Conservation (phyloP, 371 early-diverging fungal genomes). For the Lichtheimia ornata region DNA sequence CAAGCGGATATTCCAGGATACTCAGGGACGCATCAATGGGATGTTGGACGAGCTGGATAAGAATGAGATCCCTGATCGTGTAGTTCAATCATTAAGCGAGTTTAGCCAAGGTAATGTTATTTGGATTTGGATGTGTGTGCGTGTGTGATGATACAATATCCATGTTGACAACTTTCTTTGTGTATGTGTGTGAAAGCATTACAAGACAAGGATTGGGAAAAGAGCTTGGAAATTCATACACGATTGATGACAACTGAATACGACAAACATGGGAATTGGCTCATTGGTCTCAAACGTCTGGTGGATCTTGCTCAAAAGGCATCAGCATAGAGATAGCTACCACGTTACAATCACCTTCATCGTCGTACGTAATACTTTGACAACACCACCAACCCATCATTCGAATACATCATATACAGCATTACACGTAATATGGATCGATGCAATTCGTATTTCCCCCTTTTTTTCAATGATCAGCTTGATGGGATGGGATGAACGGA, state of each 20-base stretch:
- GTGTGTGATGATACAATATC: too few relatives aligned
- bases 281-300: conserved; percentile 23
- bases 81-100: conserved; percentile 11
- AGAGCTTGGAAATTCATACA: conserved; percentile 16
- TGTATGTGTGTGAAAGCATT: conserved; percentile 9
- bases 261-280: conserved; percentile 23
- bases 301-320: conserved; percentile 18
- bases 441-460: not conserved
- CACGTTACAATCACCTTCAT: not conserved
- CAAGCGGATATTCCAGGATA: conserved; percentile 22
- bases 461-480: not conserved
- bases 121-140: not conserved
- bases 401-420: not conserved
- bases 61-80: conserved; percentile 7
- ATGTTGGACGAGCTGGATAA: conserved; percentile 15
- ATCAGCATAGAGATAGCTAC: conserved; percentile 2
- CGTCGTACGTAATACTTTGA: not conserved
- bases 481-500: not conserved
- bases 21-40: conserved; percentile 13
- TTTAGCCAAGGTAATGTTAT: conserved; percentile 18
- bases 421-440: not conserved
- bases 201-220: conserved; percentile 15
- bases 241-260: conserved; percentile 24
- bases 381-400: not conserved
- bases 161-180: not conserved